Base-by-base conservation (phyloP, 2,329 filamentous ascomycete genomes). In the Aspergillus novofumigatus region DNA sequence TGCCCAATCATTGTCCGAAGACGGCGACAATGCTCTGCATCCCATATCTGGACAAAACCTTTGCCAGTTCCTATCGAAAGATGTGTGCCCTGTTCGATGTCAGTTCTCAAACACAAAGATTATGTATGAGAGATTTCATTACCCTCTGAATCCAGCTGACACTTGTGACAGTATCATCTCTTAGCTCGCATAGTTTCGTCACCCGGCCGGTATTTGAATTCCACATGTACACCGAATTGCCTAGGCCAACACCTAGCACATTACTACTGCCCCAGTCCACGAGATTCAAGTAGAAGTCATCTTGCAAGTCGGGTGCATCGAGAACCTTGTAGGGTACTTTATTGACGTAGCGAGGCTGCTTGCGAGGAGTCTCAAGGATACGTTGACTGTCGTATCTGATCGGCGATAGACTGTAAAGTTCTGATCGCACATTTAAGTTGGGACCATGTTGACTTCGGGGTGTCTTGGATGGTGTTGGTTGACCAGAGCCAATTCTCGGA, bases 271-370 rank as follows among this genome's bases (percentile, higher is more conserved):
- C 94, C 94, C 94, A 99, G 69, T 99, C 94, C 3, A 99, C 93
- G 26, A 99, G 79, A 68, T 99, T 99, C 38, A 99, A 81, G 68
- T 99, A 99, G 74, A 97, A 99, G 71, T 99, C 94, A 69, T 99
- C 94, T 28, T 93, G 92, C 49, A 99, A 78, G 71, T 97, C 94
- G 1, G 94, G 94, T 0, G 94, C 94, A 78, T 99, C 94, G 9
- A 99, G 81, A 1, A 99, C 94, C 75, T 99, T 99, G 77, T 95
- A 99, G 0, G 94, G 94, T 0, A 97, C 93, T 73, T 97, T 97
- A 74, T 91, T 93, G 21, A 99, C 91, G 29, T 91, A 89, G 63
- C 94, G 83, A 1, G 93, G 91, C 62, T 94, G 91, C 67, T 94
- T 91, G 60, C 92, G 84, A 2, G 93, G 92, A 54, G 90, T 96